Evolutionary conservation across 2,329 filamentous ascomycete genomes (phyloP).

Genomic region (Alternaria sp.): DNA sequence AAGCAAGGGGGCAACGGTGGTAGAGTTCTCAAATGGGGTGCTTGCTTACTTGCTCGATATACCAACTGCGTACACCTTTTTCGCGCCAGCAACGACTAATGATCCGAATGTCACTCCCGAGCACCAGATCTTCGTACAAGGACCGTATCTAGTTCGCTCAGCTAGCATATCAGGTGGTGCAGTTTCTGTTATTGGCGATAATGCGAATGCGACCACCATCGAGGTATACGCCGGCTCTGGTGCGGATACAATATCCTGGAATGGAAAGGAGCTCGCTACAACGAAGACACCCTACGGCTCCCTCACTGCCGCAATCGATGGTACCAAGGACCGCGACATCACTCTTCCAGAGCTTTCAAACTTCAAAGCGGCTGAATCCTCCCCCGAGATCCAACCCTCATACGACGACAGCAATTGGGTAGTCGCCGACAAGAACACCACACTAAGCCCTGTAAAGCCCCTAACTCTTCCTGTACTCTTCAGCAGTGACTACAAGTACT

Average conservation of each 20-base stretch:
- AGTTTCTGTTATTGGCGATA: slow-evolving; percentile 60
- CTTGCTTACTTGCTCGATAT: slow-evolving; percentile 63
- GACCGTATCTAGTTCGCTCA: slow-evolving; percentile 49
- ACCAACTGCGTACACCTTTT: slow-evolving; percentile 64
- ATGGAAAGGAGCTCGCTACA: slow-evolving; percentile 54
- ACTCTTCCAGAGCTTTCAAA: slow-evolving; percentile 54
- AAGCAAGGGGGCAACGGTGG: slow-evolving; percentile 54
- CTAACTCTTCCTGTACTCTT: slow-evolving; percentile 63
- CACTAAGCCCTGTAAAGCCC: slow-evolving; percentile 56
- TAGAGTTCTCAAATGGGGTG: slow-evolving; percentile 61
- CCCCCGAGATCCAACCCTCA: slow-evolving; percentile 56
- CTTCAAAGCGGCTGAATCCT: slow-evolving; percentile 61
- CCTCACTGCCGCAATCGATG: slow-evolving; percentile 52
- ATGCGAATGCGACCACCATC: slow-evolving; percentile 53
- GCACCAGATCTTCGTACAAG: slow-evolving; percentile 53
- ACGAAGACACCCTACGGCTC: slow-evolving; percentile 56
- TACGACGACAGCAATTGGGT: slow-evolving; percentile 64
- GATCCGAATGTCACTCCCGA: slow-evolving; percentile 56
- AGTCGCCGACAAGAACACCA: slow-evolving; percentile 59
- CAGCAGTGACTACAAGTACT: slow-evolving; percentile 64
- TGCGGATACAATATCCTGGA: slow-evolving; percentile 52
- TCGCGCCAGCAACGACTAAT: slow-evolving; percentile 59
- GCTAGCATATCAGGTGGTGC: slow-evolving; percentile 51
- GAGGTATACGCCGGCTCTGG: slow-evolving; percentile 47
- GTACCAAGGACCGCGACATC: slow-evolving; percentile 52